Conservation (phyloP, 148 eudicot genomes). For the Rhododendron henanense region DNA sequence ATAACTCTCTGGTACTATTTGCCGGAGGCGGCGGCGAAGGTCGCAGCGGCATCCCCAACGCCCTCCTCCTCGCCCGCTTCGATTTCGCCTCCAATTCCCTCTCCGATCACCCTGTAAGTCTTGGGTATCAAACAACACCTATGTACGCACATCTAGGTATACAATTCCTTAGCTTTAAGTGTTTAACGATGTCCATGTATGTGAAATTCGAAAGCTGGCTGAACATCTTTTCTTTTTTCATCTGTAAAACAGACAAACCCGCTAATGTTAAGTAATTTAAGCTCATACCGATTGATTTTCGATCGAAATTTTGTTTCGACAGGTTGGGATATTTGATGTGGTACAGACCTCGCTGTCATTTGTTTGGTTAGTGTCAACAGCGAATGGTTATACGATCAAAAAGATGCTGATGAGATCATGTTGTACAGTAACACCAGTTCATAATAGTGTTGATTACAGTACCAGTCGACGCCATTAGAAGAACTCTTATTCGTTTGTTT, state of each 20-base stretch:
- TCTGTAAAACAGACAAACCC: no score
- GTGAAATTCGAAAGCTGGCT: no score
- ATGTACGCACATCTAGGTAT: background rate
- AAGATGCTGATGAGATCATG: background rate
- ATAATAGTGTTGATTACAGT: background rate
- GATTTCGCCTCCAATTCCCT: constrained; percentile 51
- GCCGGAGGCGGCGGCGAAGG: constrained; percentile 96
- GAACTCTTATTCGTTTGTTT: background rate
- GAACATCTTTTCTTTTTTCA: no score
- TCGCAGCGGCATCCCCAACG: constrained; percentile 69
- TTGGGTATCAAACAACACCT: background rate
- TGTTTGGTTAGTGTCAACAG: background rate
- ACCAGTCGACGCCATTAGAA: background rate
- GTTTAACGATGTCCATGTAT: no score
- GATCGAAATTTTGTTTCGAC: no score
- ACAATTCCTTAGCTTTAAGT: no score
- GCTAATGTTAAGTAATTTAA: no score
- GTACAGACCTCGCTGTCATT: background rate
- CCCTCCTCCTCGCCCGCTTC: constrained; percentile 49
- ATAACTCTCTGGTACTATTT: constrained; percentile 36
- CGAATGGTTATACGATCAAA: background rate
- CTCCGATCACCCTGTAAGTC: constrained; percentile 60
- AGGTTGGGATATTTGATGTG: no score
- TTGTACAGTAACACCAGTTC: background rate
- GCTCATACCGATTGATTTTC: no score